Conservation (phyloP, 2,329 filamentous ascomycete genomes). For the Juglanconis oblonga region DNA sequence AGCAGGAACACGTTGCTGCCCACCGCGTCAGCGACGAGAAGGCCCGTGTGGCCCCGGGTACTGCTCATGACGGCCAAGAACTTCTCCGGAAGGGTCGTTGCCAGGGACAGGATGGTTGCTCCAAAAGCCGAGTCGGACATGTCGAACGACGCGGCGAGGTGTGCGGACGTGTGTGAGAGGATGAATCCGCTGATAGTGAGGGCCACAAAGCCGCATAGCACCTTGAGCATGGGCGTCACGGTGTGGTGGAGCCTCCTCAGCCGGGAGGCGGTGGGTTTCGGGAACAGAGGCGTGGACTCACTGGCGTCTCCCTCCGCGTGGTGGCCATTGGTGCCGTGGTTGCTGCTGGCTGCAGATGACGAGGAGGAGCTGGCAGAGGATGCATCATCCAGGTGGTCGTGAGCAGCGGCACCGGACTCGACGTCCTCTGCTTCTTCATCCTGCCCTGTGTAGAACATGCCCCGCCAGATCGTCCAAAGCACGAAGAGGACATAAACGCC, state of each 20-base stretch:
- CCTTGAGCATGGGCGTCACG: slow-evolving; percentile 7
- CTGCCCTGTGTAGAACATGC: slow-evolving; percentile 36
- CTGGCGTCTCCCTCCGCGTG: slow-evolving; percentile 1
- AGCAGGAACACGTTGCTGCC: slow-evolving; percentile 55
- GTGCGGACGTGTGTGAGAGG: slow-evolving; percentile 14
- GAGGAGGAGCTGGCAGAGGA: slow-evolving; percentile 35
- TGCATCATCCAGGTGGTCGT: slow-evolving; percentile 21
- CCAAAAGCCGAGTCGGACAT: slow-evolving; percentile 21
- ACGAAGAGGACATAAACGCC: slow-evolving; percentile 41
- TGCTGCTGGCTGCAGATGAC: slow-evolving; percentile 35
- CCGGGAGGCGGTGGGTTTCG: neutral
- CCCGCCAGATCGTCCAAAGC: slow-evolving; percentile 41
- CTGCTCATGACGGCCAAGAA: slow-evolving; percentile 48
- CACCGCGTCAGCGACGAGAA: slow-evolving; percentile 50
- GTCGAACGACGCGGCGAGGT: slow-evolving; percentile 16
- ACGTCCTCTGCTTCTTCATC: slow-evolving; percentile 31
- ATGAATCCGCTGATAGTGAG: slow-evolving; percentile 36
- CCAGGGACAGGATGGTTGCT: slow-evolving; percentile 23
- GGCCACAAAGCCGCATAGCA: slow-evolving; percentile 31
- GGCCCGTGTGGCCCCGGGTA: slow-evolving; percentile 42
- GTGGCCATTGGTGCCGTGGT: slow-evolving; percentile 21
- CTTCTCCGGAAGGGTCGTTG: slow-evolving; percentile 53
- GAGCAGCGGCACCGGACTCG: slow-evolving; percentile 24
- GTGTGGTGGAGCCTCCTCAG: slow-evolving; percentile 11
- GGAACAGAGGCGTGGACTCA: slow-evolving; percentile 13